Conservation (phyloP, 257 asterid genomes). For the Marsdenia floribunda region DNA sequence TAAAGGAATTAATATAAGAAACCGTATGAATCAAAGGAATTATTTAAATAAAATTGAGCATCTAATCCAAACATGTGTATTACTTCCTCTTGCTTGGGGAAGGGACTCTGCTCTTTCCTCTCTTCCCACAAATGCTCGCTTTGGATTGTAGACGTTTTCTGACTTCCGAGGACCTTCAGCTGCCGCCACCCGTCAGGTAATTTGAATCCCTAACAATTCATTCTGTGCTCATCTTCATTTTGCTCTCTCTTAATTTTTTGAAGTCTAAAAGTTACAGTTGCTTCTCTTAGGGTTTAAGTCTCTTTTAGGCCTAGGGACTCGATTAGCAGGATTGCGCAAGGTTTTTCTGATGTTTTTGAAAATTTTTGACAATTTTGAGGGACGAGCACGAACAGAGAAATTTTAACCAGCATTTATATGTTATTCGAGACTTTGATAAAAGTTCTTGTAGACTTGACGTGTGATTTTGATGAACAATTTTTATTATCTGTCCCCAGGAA, state of each 20-base stretch:
- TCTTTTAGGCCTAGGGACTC: background rate
- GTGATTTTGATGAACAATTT: background rate
- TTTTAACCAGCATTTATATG: background rate
- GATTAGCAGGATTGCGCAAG: background rate
- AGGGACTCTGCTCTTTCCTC: background rate
- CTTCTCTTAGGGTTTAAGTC: background rate
- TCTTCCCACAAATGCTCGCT: background rate
- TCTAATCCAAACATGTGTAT: too few species aligned
- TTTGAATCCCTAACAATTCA: background rate
- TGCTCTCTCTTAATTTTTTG: background rate
- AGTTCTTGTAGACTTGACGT: background rate
- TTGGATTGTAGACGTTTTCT: background rate
- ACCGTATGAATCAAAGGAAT: too few species aligned
- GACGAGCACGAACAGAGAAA: background rate
- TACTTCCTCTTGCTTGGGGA: background rate
- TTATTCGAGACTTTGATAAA: background rate
- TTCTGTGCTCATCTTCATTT: background rate
- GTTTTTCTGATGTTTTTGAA: background rate
- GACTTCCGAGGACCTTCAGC: background rate
- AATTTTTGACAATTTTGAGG: background rate
- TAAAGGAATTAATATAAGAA: too few species aligned
- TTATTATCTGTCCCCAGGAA: background rate
- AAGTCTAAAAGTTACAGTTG: background rate
- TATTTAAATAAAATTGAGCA: too few species aligned
- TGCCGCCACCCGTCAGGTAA: background rate